phyloP scores from a whole-genome alignment of 331 rosid genomes.

The Quercus lobata region DNA sequence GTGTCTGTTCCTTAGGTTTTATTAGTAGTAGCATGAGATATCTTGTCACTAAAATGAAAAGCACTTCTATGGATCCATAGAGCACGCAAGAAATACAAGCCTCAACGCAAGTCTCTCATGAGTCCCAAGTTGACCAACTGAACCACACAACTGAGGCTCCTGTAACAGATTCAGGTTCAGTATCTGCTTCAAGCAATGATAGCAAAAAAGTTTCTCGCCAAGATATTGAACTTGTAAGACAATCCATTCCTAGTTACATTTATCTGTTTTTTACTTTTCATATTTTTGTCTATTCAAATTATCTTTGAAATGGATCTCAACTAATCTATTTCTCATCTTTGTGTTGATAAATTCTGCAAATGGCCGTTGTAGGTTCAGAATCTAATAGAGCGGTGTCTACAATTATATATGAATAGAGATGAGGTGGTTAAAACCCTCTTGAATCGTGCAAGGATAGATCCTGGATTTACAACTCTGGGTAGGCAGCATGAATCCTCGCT shows the following conservation, averaged over 20 bases:
- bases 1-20: conserved; percentile 1
- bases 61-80: conserved; percentile 36
- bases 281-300: neutral
- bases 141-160: conserved; percentile 76
- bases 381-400: conserved; percentile 92
- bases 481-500: conserved; percentile 33
- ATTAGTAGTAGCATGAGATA: neutral
- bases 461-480: conserved; percentile 96
- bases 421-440: conserved; percentile 95
- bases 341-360: conserved; percentile 22
- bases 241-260: conserved; percentile 4
- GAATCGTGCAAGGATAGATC: conserved; percentile 98
- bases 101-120: conserved; percentile 71
- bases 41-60: conserved; percentile 17
- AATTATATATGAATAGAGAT: conserved; percentile 92
- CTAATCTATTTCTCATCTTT: conserved; percentile 15
- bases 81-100: conserved; percentile 63
- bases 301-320: conserved; percentile 13
- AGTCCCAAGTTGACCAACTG: conserved; percentile 68
- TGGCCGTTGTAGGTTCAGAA: conserved; percentile 78
- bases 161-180: conserved; percentile 69
- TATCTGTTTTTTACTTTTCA: neutral
- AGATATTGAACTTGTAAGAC: conserved; percentile 93
- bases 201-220: conserved; percentile 90
- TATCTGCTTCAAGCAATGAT: conserved; percentile 83